Base-by-base conservation (phyloP, 257 asterid genomes). In the Agastache rugosa region DNA sequence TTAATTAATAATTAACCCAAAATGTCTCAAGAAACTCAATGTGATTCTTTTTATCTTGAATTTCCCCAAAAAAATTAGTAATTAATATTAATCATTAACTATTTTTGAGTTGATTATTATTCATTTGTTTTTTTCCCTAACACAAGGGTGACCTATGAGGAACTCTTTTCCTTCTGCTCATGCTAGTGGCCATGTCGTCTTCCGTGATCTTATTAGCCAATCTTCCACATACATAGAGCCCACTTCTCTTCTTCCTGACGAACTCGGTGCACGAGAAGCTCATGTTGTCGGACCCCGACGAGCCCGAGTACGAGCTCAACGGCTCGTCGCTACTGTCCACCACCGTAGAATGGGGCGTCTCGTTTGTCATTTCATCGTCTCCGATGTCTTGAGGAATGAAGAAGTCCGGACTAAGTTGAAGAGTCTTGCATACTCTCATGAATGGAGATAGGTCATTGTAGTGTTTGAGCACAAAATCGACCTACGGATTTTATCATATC, bases 61-160 rank as follows among this genome's bases (percentile, higher is more conserved):
- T 42, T 69, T 25, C 56, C 17, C 39, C 22, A 60, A 63, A 69
- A 53, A 71, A 64, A 71, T 48, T 54, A 69, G 42, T 65, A 53
- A n/a, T 59, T 66, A 64, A 65, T n/a, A n/a, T n/a, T n/a, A 64
- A 47, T 63, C 54, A 69, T 73, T 51, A 45, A 65, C 42, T 64
- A 60, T 55, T 51, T 39, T 20, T 69, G 64, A 56, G 20, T 71
- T 15, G 37, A 54, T 60, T 48, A 50, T 62, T 51, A 0, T 72
- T 41, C 62, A 14, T 41, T 73, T 17, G 9, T 27, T 41, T 12
- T n/a, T 14, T 14, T 19, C 29, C 59, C 87, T 90, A 93, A 82
- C 97, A 93, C 80, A 93, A 75, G 27, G 98, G 97, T 73, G 98
- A 90, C 84, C 98, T 91, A 79, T 84, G 98, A 47, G 98, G 98